Base-by-base conservation (phyloP, 257 asterid genomes). In the Rauvolfia tetraphylla region DNA sequence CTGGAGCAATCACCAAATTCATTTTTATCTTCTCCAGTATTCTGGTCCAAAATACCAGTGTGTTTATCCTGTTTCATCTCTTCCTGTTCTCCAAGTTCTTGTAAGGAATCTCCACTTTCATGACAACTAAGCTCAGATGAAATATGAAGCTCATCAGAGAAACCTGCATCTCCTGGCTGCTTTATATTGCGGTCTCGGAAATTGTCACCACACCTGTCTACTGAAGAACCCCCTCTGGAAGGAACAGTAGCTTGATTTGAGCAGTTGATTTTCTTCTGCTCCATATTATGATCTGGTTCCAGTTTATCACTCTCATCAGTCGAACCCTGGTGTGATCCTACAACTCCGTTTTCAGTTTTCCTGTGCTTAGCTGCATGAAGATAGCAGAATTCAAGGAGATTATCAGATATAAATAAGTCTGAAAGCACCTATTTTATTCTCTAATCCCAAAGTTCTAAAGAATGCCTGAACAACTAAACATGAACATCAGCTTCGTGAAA, bases 311-410 rank as follows among this genome's bases (percentile, higher is more conserved):
- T 77, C 29, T 78, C 73, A 76, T 76, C 81, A 36, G 72, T 68
- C 51, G 77, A 85, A 78, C 78, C 78, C 8, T 68, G 61, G 80
- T 84, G 61, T 39, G 65, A 73, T 44, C 67, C 87, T 11, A 80
- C 3, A 72, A 13, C 72, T 68, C 48, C 73, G 41, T 70, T 62
- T 79, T 83, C 87, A 42, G 31, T 72, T 80, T 78, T 84, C 78
- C 87, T 72, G 7, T n/a, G 77, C 83, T 93, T 91, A 75, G 98
- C 98, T 93, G 93, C 66, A 75, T 20, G 57, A 71, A 79, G 77
- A 79, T 63, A 79, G 20, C 12, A 38, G 72, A 82, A 76, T 41
- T 68, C 70, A 27, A 72, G 68, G 54, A 79, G 22, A 66, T 3
- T 56, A 42, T 44, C 59, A 53, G 62, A 39, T 33, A 38, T 20